Percentiles rank a stretch among this genome's conserved stretches.
Conservation (phyloP, 2,329 filamentous ascomycete species). For the Pseudogymnoascus pannorum region DNA sequence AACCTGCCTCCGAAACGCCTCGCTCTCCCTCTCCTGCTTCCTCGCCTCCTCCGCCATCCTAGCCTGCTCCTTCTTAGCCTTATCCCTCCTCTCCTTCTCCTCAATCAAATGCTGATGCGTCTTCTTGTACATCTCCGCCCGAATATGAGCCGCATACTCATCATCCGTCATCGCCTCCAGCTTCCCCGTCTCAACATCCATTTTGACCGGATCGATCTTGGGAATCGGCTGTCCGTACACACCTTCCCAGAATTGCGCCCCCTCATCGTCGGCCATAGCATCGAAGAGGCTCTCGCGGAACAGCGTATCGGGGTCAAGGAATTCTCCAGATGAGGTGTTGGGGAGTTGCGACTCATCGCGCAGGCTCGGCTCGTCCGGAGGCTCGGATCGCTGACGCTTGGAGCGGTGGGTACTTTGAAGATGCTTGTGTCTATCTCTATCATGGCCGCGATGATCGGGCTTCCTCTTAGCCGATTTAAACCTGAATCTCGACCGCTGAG, state of each 20-base stretch:
- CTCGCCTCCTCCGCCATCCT: constrained; percentile 32
- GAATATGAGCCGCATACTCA: constrained; percentile 80
- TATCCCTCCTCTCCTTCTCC: constrained; percentile 58
- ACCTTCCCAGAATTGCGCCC: constrained; percentile 86
- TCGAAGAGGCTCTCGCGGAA: constrained; percentile 95
- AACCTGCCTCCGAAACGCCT: constrained; percentile 53
- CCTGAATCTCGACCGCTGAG: constrained; percentile 22
- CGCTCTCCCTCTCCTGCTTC: constrained; percentile 34
- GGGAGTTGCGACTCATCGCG: constrained; percentile 35
- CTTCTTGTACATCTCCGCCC: constrained; percentile 91
- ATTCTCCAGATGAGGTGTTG: constrained; percentile 30
- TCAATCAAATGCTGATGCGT: constrained; percentile 78
- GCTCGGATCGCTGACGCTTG: constrained; percentile 16
- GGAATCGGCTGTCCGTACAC: constrained; percentile 97
- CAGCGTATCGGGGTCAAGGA: constrained; percentile 61
- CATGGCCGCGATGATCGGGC: constrained; percentile 10
- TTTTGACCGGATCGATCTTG: constrained; percentile 51
- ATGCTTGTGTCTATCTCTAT: constrained; percentile 10
- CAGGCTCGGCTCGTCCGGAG: constrained; percentile 28
- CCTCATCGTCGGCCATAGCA: constrained; percentile 93
- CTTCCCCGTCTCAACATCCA: constrained; percentile 39
- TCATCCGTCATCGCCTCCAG: constrained; percentile 88
- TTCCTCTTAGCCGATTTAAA: constrained; percentile 26
- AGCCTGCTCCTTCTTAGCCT: constrained; percentile 43
- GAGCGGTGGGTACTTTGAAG: constrained; percentile 14